Evolutionary conservation across 2,329 filamentous ascomycete genomes (phyloP).

Genomic region (Bisporella sp.): DNA sequence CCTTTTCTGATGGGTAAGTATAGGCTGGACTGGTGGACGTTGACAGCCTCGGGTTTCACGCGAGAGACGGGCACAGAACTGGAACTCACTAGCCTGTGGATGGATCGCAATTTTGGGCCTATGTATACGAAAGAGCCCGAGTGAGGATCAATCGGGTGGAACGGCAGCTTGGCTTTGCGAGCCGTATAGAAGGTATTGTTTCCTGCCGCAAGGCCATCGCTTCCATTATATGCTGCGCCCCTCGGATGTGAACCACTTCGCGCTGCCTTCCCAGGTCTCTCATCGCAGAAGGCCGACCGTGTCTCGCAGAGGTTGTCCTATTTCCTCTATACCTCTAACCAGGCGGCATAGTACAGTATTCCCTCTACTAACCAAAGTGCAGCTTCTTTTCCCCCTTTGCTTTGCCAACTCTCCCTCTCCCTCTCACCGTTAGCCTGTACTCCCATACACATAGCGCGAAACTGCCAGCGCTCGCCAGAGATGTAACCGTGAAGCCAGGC

Average conservation of each 20-base stretch:
- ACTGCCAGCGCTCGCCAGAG: neutral
- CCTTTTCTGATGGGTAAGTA: too few relatives aligned
- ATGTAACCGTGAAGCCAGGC: neutral
- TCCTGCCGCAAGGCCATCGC: slow-evolving; percentile 5
- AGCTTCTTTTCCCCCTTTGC: slow-evolving; percentile 6
- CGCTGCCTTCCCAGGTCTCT: slow-evolving; percentile 11
- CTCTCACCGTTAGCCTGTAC: neutral
- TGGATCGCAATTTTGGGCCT: too few relatives aligned
- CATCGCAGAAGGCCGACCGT: slow-evolving; percentile 8
- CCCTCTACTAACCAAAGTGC: slow-evolving; percentile 9
- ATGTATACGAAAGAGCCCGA: neutral
- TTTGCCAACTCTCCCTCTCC: neutral
- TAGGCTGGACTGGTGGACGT: too few relatives aligned
- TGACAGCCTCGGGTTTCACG: too few relatives aligned
- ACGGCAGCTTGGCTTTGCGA: too few relatives aligned
- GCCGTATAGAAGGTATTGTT: slow-evolving; percentile 9
- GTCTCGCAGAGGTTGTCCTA: slow-evolving; percentile 10
- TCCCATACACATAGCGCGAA: neutral
- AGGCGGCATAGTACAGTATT: slow-evolving; percentile 6
- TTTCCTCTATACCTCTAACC: slow-evolving; percentile 7
- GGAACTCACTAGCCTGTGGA: too few relatives aligned
- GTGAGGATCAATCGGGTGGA: slow-evolving; percentile 5
- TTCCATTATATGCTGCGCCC: slow-evolving; percentile 11
- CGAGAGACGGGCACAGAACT: too few relatives aligned
- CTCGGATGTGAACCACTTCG: slow-evolving; percentile 8